Base-by-base conservation (phyloP, 768 basidiomycete genomes). In the Tricholoma hemisulphureum region DNA sequence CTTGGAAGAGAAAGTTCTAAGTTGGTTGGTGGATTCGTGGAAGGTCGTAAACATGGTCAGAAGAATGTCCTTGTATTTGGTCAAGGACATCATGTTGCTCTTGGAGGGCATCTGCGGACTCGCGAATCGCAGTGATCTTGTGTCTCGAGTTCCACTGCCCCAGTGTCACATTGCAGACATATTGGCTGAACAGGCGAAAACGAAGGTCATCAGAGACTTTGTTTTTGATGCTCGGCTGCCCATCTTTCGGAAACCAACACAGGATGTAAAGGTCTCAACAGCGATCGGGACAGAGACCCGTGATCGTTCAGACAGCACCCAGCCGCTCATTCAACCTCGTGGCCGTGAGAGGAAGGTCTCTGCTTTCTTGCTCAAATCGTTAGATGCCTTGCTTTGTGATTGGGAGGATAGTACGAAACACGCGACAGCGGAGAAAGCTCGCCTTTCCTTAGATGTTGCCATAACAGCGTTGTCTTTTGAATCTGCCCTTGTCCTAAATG, bases 21-120 rank as follows among this genome's bases (percentile, higher is more conserved):
- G 76, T 53, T 97, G 96, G 95, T 72, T 97, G 31, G 71, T 83
- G 13, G 88, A 89, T 58, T 81, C 78, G 46, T 96, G 93, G 90
- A 76, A 69, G 34, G 72, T 79, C 11, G 63, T 65, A 6, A 69
- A 66, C 6, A 66, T 69, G n/a, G 69, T 72, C 65, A 62, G 75
- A 69, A 75, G 75, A 51, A 74, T 87, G 70, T 79, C 86, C 7
- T 69, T 80, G 2, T 77, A 85, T 63, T 77, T 80, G 9, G 73
- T 84, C 24, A 72, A 74, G 23, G 93, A 95, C 67, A 70, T 91
- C 8, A 66, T 93, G 18, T 64, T 69, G 11, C 73, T 96, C 16
- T 69, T 96, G 43, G 82, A 83, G 64, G 80, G 77, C 41, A 78
- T 92, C 31, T 89, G 89, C 57, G 80, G 83, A 3, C 75, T 86